These are phyloP conservation scores for Malassezia yamatoensis DNA, from an alignment of 1,284 basidiomycete species.

Conservation along the genomic window DNA sequence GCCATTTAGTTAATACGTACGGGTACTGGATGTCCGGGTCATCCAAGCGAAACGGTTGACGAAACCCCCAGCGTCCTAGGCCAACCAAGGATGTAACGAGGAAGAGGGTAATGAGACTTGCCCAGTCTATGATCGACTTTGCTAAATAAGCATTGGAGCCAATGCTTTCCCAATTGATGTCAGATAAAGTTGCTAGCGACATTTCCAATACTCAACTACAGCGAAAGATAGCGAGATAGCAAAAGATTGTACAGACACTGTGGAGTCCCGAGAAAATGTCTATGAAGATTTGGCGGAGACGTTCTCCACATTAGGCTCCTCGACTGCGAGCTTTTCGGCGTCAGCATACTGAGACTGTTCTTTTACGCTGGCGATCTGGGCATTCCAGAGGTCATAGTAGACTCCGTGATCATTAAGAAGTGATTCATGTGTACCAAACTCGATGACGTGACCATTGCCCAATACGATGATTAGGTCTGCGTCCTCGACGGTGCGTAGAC, in stretches of 20 bases:
- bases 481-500: constrained; percentile 78
- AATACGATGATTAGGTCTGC: constrained; percentile 51
- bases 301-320: too few relatives aligned
- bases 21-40: constrained; percentile 59
- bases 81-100: not conserved
- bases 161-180: not conserved
- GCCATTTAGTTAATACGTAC: constrained; percentile 45
- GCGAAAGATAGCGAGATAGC: too few relatives aligned
- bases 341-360: not conserved
- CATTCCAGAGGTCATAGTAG: constrained; percentile 41
- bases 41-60: constrained; percentile 52
- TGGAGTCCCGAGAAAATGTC: too few relatives aligned
- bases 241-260: too few relatives aligned
- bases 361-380: constrained; percentile 18
- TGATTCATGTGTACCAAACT: constrained; percentile 35
- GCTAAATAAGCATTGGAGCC: not conserved
- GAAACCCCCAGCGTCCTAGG: constrained; percentile 60
- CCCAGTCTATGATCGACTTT: constrained; percentile 29
- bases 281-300: too few relatives aligned
- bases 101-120: constrained; percentile 24
- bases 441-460: constrained; percentile 27
- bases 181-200: not conserved
- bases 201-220: not conserved
- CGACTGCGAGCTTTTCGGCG: not conserved
- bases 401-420: constrained; percentile 28